A percentile compares a stretch with the other conserved stretches of the same genome.
Evolutionary conservation across 208 protist species (phyloP).

Genomic region (Leishmania braziliensis): DNA sequence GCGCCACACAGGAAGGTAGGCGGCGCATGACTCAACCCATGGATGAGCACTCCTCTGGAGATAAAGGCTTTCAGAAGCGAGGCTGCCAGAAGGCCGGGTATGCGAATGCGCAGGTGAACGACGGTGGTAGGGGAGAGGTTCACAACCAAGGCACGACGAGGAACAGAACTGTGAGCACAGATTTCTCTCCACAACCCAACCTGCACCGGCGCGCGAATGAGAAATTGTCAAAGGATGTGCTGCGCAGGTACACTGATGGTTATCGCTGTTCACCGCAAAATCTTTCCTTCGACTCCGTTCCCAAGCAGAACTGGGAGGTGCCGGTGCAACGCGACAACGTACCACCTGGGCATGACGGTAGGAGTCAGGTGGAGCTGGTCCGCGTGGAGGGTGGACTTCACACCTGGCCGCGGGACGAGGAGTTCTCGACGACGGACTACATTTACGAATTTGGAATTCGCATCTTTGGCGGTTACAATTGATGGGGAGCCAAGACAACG

Average conservation of each 20-base stretch:
- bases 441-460: conserved; percentile 56
- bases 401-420: conserved; percentile 47
- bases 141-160: not conserved
- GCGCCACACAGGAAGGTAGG: not conserved
- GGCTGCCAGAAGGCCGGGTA: not conserved
- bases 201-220: not conserved
- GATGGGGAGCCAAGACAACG: not conserved
- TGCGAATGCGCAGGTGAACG: not conserved
- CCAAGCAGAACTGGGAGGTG: not conserved
- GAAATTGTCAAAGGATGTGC: not conserved
- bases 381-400: conserved; percentile 43
- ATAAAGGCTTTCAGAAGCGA: not conserved
- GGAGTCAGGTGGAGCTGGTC: conserved; percentile 61
- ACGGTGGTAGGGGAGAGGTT: no score
- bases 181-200: not conserved
- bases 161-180: not conserved
- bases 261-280: no score
- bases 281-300: no score
- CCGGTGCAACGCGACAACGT: not conserved
- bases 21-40: not conserved
- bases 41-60: not conserved
- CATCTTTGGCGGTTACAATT: conserved; percentile 44
- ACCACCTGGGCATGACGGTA: not conserved
- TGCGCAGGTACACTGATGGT: not conserved
- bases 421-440: conserved; percentile 78